Percentiles rank a stretch among this genome's conserved stretches.
phyloP scores from a whole-genome alignment of 441 rosid genomes.

The Biscutella laevigata region DNA sequence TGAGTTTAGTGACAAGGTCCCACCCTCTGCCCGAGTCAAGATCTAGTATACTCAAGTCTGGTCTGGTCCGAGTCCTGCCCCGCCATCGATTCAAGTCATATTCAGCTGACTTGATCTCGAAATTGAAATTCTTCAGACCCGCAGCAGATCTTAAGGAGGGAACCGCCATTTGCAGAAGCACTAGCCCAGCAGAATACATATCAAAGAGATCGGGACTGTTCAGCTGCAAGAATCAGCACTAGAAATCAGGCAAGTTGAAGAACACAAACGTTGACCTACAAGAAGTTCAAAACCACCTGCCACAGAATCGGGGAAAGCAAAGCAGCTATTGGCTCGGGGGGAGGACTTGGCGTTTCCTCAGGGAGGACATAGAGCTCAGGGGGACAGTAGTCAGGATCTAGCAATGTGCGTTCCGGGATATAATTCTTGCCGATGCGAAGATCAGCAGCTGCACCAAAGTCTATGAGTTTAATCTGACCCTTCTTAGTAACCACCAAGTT shows the following conservation, averaged over 20 bases:
- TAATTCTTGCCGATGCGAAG: conserved; percentile 94
- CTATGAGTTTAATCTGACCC: conserved; percentile 88
- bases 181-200: conserved; percentile 80
- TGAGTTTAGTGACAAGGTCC: conserved; percentile 79
- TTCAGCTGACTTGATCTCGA: conserved; percentile 44
- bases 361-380: conserved; percentile 94
- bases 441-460: conserved; percentile 96
- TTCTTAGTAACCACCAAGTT: conserved; percentile 86
- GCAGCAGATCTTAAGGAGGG: conserved; percentile 59
- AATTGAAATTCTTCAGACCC: conserved; percentile 76
- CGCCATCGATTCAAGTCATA: conserved; percentile 80
- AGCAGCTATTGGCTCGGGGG: conserved; percentile 92
- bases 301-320: conserved; percentile 79
- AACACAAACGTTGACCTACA: not conserved
- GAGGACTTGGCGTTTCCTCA: conserved; percentile 90
- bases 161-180: conserved; percentile 88
- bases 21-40: conserved; percentile 91
- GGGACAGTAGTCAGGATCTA: conserved; percentile 90
- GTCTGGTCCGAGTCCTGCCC: conserved; percentile 54
- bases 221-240: conserved; percentile 41
- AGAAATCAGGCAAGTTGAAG: not conserved
- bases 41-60: conserved; percentile 72
- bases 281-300: conserved; percentile 44
- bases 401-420: conserved; percentile 51
- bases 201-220: conserved; percentile 95